Evolutionary conservation across 257 asterid species (phyloP), one percentile per base, ranked within the genome.

Genomic region (Solanum medicagineum): DNA sequence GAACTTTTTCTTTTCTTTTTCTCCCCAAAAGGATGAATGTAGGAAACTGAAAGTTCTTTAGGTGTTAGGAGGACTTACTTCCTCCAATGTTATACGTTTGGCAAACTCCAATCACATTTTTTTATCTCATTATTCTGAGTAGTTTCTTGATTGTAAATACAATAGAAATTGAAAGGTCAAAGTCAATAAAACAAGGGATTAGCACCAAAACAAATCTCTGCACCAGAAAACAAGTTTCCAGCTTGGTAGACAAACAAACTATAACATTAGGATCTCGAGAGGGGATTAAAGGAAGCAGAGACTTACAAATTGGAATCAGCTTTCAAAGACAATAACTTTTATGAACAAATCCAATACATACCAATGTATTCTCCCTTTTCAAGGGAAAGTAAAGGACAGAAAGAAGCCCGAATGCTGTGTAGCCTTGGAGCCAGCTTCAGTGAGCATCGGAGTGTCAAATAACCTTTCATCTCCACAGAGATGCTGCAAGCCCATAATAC

Each of bases 291-390:
- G 24, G 5, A 51, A 51, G 62, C 16, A 51, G 10, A 49, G 45
- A 29, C 51, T 24, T 24, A 49, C 62, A 24, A 24, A 24, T 75
- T 24, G 62, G 82, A 49, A 53, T 15, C 13, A 75, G 81, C 15
- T 14, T 75, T 13, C 24, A 51, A 79, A 79, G 65, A 15, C 47
- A 77, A 15, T 22, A 47, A 51, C 13, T 77, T 26, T 26, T 26
- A 79, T 53, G 44, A 29, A 79, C 19, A 26, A 29, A 79, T 79
- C 19, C 9, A 5, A 6, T 54, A 29, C 90, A 22, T 88, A 94
- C 98, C 99, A 87, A 95, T 97, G 88, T 83, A 97, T 90, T 97
- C 99, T 84, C 98, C 98, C 91, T 97, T 97, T 93, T 95, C 98
- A 62, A 97, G 98, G 85, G 99, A 97, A 89, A 97, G 98, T 90